Evolutionary conservation across 2,329 filamentous ascomycete species (phyloP), one percentile per base, ranked within the genome.

Genomic region (Fusarium newnesense): DNA sequence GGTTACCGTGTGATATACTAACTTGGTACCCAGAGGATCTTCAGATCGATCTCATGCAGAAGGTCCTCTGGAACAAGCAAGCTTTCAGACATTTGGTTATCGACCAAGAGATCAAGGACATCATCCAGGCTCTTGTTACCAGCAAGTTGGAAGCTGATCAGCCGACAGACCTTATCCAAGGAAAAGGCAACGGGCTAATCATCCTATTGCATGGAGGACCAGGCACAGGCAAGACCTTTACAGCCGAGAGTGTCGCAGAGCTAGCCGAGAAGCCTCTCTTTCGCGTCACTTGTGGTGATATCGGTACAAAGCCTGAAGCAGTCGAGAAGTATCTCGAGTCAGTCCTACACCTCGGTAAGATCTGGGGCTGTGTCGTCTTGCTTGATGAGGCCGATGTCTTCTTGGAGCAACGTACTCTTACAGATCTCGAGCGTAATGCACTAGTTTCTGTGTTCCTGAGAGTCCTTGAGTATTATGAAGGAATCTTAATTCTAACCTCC

Each of bases 401-500:
- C 11, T 60, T 81, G 0, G 75, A 77, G 11, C 71, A 75, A 15
- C 72, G 79, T 5, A 73, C 63, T 4, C 60, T 71, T 2, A 65
- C 61, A 5, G 77, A 80, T 32, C 63, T 80, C 1, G 44, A 72
- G 42, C 73, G 78, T 1, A 80, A 81, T 28, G 75, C 73, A 5
- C 54, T 77, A 4, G 73, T 79, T 2, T 74, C 52, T 47, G 81
- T 83, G 0, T 83, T 84, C 49, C 67, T 83, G 5, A 76, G 82
- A 5, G 74, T 78, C 0, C 75, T 83, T 1, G 81, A 82, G 42
- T 82, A 81, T 50, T 82, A 81, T 49, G 73, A 75, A 12, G 80
- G 82, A 4, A 83, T 83, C 32, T 59, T 83, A 0, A 79, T 83
- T 39, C 69, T 83, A 1, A 83, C 81, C 0, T 79, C 79, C 5